Percentiles rank a stretch among this genome's conserved stretches.
Evolutionary conservation across 2,329 filamentous ascomycete genomes (phyloP).

Genomic region (Trichoderma koningii): DNA sequence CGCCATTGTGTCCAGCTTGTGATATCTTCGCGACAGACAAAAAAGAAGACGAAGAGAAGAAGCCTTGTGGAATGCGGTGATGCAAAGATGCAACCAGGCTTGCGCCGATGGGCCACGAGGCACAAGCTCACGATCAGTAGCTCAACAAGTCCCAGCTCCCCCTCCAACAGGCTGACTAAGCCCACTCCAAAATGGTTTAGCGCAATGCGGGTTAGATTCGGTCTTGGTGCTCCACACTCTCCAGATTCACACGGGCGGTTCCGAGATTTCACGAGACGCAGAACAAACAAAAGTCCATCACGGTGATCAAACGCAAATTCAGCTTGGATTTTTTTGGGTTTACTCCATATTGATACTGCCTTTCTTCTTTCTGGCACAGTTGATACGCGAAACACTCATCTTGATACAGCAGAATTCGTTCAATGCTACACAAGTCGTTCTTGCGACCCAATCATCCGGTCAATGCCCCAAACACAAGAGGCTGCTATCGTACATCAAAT

Average conservation of each 20-base stretch:
- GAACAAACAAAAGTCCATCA: not conserved
- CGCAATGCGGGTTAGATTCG: slow-evolving; percentile 10
- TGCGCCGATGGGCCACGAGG: slow-evolving; percentile 21
- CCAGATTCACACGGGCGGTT: not conserved
- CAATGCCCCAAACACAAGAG: slow-evolving; percentile 20
- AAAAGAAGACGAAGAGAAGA: not conserved
- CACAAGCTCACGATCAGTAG: not conserved
- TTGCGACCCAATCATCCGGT: slow-evolving; percentile 1
- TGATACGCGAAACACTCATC: not conserved
- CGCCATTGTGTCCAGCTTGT: slow-evolving; percentile 39
- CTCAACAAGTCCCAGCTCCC: not conserved
- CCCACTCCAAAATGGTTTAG: slow-evolving; percentile 1
- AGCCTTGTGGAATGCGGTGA: not conserved
- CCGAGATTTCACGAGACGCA: slow-evolving; percentile 12
- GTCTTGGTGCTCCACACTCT: not conserved
- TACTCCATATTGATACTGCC: too few relatives aligned
- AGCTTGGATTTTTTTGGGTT: not conserved
- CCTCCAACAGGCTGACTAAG: not conserved
- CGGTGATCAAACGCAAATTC: not conserved
- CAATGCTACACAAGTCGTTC: slow-evolving; percentile 2
- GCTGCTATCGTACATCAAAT: slow-evolving; percentile 26
- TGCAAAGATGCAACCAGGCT: not conserved
- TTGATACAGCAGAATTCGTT: not conserved
- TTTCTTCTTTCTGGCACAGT: not conserved
- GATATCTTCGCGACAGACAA: not conserved